These are phyloP conservation scores for Abrus pulchellus DNA, from an alignment of 306 rosid genomes.

Conservation along the genomic window DNA sequence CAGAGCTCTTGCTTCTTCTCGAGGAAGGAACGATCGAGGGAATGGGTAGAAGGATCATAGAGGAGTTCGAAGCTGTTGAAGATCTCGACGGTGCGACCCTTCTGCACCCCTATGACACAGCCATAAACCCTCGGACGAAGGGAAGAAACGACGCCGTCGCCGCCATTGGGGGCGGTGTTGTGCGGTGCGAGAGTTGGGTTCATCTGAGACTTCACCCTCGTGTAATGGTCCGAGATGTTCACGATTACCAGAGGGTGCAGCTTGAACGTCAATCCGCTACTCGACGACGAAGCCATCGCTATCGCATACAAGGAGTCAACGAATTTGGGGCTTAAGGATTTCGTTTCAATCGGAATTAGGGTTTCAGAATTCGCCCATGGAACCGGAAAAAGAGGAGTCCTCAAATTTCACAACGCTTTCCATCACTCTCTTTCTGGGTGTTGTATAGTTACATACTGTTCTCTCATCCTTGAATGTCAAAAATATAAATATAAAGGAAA, in stretches of 20 bases:
- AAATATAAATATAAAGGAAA: too few species aligned
- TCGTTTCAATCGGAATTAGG: constrained; percentile 35
- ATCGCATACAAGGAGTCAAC: too few species aligned
- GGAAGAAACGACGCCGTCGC: constrained; percentile 51
- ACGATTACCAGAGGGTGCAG: constrained; percentile 94
- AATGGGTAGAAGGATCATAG: constrained; percentile 74
- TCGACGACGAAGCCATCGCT: constrained; percentile 80
- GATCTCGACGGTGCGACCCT: constrained; percentile 98
- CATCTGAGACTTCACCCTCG: constrained; percentile 87
- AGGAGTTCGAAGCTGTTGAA: constrained; percentile 99
- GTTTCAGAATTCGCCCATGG: constrained; percentile 26
- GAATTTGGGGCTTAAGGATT: constrained; percentile 29
- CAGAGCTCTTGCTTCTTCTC: constrained; percentile 99
- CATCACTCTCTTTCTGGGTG: background rate
- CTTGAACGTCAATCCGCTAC: constrained; percentile 98
- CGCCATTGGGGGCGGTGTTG: constrained; percentile 48
- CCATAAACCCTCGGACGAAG: constrained; percentile 76
- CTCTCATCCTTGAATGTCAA: too few species aligned
- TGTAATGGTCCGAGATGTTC: constrained; percentile 93
- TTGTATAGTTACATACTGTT: too few species aligned
- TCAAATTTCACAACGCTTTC: background rate
- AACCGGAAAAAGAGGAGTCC: background rate
- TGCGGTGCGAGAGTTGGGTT: constrained; percentile 56
- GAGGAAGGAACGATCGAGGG: constrained; percentile 91
- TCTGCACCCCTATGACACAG: constrained; percentile 96